Evolutionary conservation across 2,329 filamentous ascomycete species (phyloP), one percentile per base, ranked within the genome.

Genomic region (Penicillium sclerotiorum): DNA sequence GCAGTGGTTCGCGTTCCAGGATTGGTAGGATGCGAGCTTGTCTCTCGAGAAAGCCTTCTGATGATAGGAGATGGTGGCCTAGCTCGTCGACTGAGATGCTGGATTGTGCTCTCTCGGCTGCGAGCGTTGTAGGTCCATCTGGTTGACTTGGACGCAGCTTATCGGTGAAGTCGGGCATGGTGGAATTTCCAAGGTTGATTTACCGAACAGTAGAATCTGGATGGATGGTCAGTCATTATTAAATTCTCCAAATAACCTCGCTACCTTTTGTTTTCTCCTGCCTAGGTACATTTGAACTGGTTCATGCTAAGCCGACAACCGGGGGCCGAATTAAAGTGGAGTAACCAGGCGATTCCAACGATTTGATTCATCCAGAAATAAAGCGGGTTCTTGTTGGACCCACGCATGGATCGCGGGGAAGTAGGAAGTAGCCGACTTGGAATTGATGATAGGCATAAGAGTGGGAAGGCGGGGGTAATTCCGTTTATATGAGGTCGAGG

Each of bases 91-190:
- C 65, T 5, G 71, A 60, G 25, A 81, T 67, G 40, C 66, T 60
- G 15, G 78, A 81, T 43, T 70, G 64, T 17, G 64, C 62, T 51
- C 78, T 71, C 58, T 81, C 77, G 28, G 69, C 62, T 23, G 71
- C 62, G 9, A 82, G 68, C 22, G 76, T 75, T 13, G 69, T 70
- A 18, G 75, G 72, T 21, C 78, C 79, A 55, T 74, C 68, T 37
- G 70, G 70, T 56, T 71, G 69, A 47, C 61, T 73, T 49, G 78
- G 79, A 57, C 70, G 73, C 23, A 81, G 73, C 15, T 67, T 67
- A 59, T 76, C 73, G 45, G 76, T 77, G 62, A 80, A 80, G 66
- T 81, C 77, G 18, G 68, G 58, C 76, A 78, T 78, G n/a, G n/a
- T n/a, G n/a, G n/a, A n/a, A n/a, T n/a, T n/a, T n/a, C n/a, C n/a